phyloP scores from a whole-genome alignment of 441 rosid species.

The Populus hybrid region DNA sequence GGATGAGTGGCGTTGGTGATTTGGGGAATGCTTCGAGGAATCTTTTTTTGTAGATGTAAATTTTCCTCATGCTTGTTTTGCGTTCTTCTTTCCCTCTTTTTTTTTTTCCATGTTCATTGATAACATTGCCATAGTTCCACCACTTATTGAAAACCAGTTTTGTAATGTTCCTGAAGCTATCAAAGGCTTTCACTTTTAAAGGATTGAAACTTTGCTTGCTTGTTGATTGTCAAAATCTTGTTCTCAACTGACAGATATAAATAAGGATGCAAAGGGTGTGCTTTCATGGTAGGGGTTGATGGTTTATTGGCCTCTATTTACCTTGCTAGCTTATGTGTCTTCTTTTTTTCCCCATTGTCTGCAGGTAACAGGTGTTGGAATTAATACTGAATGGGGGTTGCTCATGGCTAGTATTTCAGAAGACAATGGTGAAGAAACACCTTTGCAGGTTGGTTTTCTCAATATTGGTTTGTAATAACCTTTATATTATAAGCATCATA shows the following conservation, averaged over 20 bases:
- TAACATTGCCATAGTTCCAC: neutral
- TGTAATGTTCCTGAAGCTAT: neutral
- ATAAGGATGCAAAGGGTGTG: neutral
- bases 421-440: constrained; percentile 98
- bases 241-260: neutral
- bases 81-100: neutral
- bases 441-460: constrained; percentile 68
- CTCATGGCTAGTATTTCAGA: constrained; percentile 95
- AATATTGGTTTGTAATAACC: neutral
- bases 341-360: neutral
- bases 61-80: neutral
- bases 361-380: constrained; percentile 39
- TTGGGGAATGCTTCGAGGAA: neutral
- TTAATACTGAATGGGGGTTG: constrained; percentile 92
- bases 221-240: neutral
- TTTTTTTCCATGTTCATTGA: neutral
- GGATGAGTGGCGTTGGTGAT: neutral
- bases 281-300: neutral
- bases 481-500: neutral
- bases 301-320: neutral
- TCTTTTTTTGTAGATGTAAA: neutral
- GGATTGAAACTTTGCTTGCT: neutral
- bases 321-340: neutral
- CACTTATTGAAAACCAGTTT: neutral
- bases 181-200: neutral